These are phyloP conservation scores for Pulveroboletus sp. DNA, from an alignment of 768 basidiomycete species.

Conservation along the genomic window DNA sequence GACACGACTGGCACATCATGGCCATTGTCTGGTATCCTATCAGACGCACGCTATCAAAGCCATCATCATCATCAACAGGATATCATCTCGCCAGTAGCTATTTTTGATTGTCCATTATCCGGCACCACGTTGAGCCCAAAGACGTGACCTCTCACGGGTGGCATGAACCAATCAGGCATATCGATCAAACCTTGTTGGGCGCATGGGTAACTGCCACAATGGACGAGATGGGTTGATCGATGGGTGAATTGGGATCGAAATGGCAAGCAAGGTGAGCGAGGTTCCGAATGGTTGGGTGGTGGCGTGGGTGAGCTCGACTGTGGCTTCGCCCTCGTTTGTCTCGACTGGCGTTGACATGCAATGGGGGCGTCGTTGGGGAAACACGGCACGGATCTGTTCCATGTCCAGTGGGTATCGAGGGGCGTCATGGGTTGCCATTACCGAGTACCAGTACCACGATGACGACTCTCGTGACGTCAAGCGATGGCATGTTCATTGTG, in stretches of 20 bases:
- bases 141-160: constrained; percentile 19
- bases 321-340: too few species aligned
- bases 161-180: constrained; percentile 8
- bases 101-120: constrained; percentile 3
- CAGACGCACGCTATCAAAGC: constrained; percentile 1
- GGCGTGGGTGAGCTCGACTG: too few species aligned
- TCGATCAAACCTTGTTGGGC: constrained; percentile 19
- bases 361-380: too few species aligned
- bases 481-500: too few species aligned
- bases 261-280: constrained; percentile 4
- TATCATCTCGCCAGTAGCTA: constrained; percentile 15
- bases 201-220: constrained; percentile 2
- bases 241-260: not conserved
- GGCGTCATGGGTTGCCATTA: too few species aligned
- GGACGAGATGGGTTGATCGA: constrained; percentile 8
- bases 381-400: constrained; percentile 6
- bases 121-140: constrained; percentile 8
- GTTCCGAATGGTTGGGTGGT: not conserved
- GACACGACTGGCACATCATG: too few species aligned
- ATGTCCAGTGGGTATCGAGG: not conserved
- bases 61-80: not conserved
- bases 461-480: too few species aligned
- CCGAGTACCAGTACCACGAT: too few species aligned
- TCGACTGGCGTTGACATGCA: too few species aligned
- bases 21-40: not conserved